Conservation (phyloP, 768 basidiomycete species). For the Hydnomerulius pinastri region DNA sequence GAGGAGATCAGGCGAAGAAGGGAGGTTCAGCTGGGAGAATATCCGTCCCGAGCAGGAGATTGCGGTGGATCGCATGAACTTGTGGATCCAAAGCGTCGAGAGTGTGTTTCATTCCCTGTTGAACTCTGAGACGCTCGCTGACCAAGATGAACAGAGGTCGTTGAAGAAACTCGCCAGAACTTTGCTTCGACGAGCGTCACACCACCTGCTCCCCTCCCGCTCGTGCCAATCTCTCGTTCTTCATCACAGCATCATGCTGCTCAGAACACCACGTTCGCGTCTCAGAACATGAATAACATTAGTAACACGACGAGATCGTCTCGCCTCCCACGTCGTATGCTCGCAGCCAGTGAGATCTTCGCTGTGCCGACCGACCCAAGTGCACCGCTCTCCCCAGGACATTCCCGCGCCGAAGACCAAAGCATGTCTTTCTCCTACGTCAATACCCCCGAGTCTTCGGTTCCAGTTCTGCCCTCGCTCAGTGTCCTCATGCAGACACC, state of each 20-base stretch:
- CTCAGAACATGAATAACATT: constrained; percentile 2
- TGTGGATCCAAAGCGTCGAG: constrained; percentile 84
- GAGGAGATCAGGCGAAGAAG: constrained; percentile 32
- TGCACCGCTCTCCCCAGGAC: constrained; percentile 24
- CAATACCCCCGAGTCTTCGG: constrained; percentile 19
- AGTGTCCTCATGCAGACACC: constrained; percentile 34
- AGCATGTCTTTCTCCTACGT: constrained; percentile 26
- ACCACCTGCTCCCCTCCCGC: constrained; percentile 62
- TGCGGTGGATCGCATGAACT: constrained; percentile 64
- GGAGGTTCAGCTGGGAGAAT: constrained; percentile 36
- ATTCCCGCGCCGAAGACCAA: constrained; percentile 11
- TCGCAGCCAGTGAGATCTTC: constrained; percentile 74
- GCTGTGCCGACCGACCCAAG: constrained; percentile 30
- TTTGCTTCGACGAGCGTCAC: constrained; percentile 58
- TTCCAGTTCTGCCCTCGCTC: constrained; percentile 19
- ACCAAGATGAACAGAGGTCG: constrained; percentile 56
- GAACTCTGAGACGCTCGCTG: not conserved
- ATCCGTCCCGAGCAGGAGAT: constrained; percentile 34
- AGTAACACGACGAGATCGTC: constrained; percentile 29
- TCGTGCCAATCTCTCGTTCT: constrained; percentile 56
- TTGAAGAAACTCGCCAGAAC: constrained; percentile 76
- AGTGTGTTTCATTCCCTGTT: constrained; percentile 48
- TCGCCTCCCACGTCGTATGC: constrained; percentile 61
- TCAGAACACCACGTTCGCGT: constrained; percentile 36
- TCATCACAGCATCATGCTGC: constrained; percentile 37